phyloP scores from a whole-genome alignment of 2,329 filamentous ascomycete species.

The Fusarium buxicola region DNA sequence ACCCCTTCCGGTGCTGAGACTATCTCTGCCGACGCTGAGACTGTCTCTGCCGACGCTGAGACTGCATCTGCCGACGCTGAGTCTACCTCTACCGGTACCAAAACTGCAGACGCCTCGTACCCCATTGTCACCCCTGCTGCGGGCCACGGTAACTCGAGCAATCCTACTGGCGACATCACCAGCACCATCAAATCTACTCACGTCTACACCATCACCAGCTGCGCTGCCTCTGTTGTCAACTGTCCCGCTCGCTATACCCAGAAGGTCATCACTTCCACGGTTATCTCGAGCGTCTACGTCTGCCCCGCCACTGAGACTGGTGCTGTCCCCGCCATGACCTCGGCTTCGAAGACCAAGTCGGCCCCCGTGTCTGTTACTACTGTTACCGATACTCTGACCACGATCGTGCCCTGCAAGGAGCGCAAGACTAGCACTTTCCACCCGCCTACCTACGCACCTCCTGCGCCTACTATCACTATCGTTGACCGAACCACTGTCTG shows the following conservation, averaged over 20 bases:
- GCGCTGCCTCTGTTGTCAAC: conserved; percentile 53
- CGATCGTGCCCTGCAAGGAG: conserved; percentile 42
- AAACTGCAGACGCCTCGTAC: background rate
- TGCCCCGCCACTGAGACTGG: conserved; percentile 41
- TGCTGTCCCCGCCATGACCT: conserved; percentile 19
- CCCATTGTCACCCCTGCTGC: background rate
- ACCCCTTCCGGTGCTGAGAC: background rate
- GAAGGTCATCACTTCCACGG: conserved; percentile 46
- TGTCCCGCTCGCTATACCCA: conserved; percentile 54
- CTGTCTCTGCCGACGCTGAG: background rate
- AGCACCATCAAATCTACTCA: conserved; percentile 42
- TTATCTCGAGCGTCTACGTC: conserved; percentile 36
- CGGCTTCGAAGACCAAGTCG: conserved; percentile 4
- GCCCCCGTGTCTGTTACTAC: conserved; percentile 34
- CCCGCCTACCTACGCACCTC: conserved; percentile 33
- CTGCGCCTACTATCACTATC: conserved; percentile 39
- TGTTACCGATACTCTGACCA: conserved; percentile 43
- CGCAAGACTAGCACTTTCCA: conserved; percentile 43
- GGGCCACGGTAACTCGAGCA: conserved; percentile 3
- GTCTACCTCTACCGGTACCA: conserved; percentile 2
- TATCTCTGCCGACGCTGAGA: background rate
- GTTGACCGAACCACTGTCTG: conserved; percentile 38
- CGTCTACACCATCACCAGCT: conserved; percentile 51
- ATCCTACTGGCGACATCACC: conserved; percentile 32
- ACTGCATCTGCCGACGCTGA: background rate